Conservation (phyloP, 495 filamentous ascomycete genomes). For the Neurospora sp. region DNA sequence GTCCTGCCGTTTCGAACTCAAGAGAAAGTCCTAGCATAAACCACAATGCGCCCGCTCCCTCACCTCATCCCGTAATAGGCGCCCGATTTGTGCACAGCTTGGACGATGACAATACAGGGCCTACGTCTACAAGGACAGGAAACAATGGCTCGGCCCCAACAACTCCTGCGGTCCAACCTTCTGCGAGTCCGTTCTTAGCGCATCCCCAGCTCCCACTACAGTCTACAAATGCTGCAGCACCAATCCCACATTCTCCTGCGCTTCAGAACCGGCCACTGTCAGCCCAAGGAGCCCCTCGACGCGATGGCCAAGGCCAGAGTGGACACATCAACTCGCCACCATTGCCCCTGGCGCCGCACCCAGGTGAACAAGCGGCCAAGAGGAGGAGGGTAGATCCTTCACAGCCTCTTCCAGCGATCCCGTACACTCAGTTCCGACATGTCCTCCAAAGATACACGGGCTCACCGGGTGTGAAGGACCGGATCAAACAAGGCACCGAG, state of each 20-base stretch:
- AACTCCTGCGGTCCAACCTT: not conserved
- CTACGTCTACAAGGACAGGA: not conserved
- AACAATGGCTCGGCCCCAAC: not conserved
- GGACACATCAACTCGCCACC: not conserved
- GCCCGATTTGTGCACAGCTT: constrained; percentile 17
- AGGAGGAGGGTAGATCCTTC: not conserved
- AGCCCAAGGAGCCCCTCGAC: not conserved
- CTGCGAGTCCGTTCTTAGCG: not conserved
- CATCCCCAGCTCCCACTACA: not conserved
- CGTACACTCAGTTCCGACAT: not conserved
- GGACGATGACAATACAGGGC: not conserved
- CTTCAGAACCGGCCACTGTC: not conserved
- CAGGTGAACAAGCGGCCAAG: not conserved
- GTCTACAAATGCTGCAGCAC: not conserved
- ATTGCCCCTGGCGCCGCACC: not conserved
- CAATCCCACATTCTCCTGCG: not conserved
- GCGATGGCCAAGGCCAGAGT: not conserved
- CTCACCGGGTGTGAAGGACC: not conserved
- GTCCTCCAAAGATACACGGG: not conserved
- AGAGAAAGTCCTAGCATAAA: constrained; percentile 20
- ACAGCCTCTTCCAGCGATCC: not conserved
- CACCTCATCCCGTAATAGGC: constrained; percentile 9
- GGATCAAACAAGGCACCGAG: constrained; percentile 21
- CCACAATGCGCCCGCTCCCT: not conserved
- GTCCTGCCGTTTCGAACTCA: constrained; percentile 23